Evolutionary conservation across 179 eudicot species (phyloP), one percentile per base, ranked within the genome.

Genomic region (Vitellaria paradoxa): DNA sequence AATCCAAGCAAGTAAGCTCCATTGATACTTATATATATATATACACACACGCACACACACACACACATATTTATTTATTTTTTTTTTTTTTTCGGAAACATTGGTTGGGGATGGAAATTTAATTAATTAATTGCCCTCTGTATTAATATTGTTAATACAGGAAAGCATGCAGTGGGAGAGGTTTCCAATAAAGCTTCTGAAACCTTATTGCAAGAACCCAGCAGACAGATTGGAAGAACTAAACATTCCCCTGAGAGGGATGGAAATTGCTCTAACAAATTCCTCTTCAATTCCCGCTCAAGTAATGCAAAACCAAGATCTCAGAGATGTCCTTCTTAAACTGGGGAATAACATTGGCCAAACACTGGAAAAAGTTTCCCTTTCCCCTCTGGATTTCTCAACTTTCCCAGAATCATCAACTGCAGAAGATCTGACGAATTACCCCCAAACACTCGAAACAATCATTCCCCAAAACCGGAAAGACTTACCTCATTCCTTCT

Each of bases 131-230:
- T 42, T 42, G 45, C 45, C 56, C 15, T 52, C 15, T 15, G 4
- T 52, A 52, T 9, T 52, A 42, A 42, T 20, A 9, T 5, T 74
- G 24, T 15, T 46, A 65, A 64, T 42, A 42, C 87, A 92, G 93
- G 93, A 91, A 85, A 89, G 89, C 85, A 88, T 91, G 92, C 80
- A 79, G 6, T 93, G 94, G 93, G 98, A 93, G 83, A 87, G 83
- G 76, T 71, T 85, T 75, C 86, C 83, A 4, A 8, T 87, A 67
- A 86, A 82, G 70, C 80, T 83, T 74, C 65, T 88, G 17, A 82
- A 78, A 71, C 84, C 90, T 2, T 81, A 83, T 50, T 86, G 82
- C 70, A 72, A 40, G 76, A 85, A 87, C 62, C 90, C 94, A 79
- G 91, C 84, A 56, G 89, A 90, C 50, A 74, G 74, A 59, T 78